Base-by-base conservation (phyloP, 2,329 filamentous ascomycete species). In the Fusarium anguioides region DNA sequence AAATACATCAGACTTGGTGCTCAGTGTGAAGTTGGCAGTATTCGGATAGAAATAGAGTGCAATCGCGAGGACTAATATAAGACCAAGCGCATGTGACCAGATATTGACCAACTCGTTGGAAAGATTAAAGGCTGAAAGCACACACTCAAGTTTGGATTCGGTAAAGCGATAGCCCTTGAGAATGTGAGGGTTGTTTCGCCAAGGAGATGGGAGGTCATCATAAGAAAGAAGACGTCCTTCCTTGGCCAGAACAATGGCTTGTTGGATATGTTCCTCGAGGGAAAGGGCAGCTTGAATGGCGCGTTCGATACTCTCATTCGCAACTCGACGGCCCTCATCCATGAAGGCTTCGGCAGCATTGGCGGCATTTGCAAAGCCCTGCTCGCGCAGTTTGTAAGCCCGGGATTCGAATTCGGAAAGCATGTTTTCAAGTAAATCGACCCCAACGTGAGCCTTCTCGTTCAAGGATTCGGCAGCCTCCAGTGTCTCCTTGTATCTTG, bases 21-120 rank as follows among this genome's bases (percentile, higher is more conserved):
- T 96, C 64, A 93, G 83, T 44, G 87, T 89, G 81, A 98, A 99
- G 77, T 96, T 95, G 74, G 89, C 85, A 68, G 92, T 94, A 47
- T 89, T 89, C 1, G 96, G 96, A 78, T 99, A 99, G 78, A 97
- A 96, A 82, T 97, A 97, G 71, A 99, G 95, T 56, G 96, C 96
- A 40, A 98, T 86, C 14, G 93, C 84, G 35, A 98, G 85, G 44
- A 99, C 92, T 64, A 97, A 84, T 29, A 98, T 75, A n/a, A 98
- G 85, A 18, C 96, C 96, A 27, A 99, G 86, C 14, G 91, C 88
- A 76, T 99, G 96, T 3, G 94, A 95, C 96, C 96, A 99, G 75
- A 99, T 99, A 80, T 99, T 99, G 82, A 98, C 90, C 37, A 91
- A 87, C 80, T 99, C 96, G 79, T 99, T 99, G 67, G 93, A 96